These are phyloP conservation scores for Odontarrhena argentea DNA, from an alignment of 345 rosid genomes.

Conservation along the genomic window DNA sequence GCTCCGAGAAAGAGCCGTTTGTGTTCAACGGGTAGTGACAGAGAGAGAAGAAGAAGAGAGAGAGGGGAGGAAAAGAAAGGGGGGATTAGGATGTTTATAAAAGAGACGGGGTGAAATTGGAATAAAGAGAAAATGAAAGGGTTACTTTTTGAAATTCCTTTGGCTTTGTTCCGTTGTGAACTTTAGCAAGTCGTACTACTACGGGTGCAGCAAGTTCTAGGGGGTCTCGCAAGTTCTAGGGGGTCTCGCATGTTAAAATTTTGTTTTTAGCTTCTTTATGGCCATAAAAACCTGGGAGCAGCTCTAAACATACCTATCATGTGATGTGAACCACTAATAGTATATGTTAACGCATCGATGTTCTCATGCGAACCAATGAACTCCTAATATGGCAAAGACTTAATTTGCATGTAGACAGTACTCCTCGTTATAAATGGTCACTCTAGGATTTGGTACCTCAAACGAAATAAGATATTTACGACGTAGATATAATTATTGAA, in stretches of 20 bases:
- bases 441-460: too few relatives aligned
- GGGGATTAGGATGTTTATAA: constrained; percentile 14
- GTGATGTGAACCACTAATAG: too few relatives aligned
- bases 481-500: too few relatives aligned
- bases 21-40: constrained; percentile 65
- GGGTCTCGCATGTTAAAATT: background rate
- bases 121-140: constrained; percentile 34
- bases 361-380: too few relatives aligned
- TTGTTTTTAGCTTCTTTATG: too few relatives aligned
- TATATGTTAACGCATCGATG: too few relatives aligned
- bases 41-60: background rate
- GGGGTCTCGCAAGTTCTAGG: constrained; percentile 32
- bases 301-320: too few relatives aligned
- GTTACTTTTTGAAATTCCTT: constrained; percentile 17
- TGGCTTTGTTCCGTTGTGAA: constrained; percentile 18
- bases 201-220: constrained; percentile 27
- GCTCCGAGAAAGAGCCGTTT: constrained; percentile 51
- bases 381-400: too few relatives aligned
- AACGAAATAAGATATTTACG: too few relatives aligned
- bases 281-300: too few relatives aligned
- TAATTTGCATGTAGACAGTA: too few relatives aligned
- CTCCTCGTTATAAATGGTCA: too few relatives aligned
- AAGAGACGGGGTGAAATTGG: constrained; percentile 23
- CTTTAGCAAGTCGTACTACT: constrained; percentile 41
- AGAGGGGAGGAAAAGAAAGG: constrained; percentile 13